Base-by-base conservation (phyloP, 345 rosid species). In the Cochlearia excelsa region DNA sequence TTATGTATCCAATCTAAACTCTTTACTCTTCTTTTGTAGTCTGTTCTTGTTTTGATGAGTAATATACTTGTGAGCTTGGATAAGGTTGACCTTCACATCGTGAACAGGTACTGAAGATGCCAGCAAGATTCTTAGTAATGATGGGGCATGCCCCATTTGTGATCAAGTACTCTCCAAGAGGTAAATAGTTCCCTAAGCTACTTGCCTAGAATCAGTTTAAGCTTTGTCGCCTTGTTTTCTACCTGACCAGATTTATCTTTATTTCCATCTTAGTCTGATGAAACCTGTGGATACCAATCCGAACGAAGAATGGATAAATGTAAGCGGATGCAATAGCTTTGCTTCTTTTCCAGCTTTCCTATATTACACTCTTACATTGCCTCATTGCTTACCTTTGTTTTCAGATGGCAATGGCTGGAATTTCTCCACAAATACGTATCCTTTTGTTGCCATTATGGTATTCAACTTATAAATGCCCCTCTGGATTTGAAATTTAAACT, bases 161-260 rank as follows among this genome's bases (percentile, higher is more conserved):
- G 97, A 87, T 74, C 95, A 85, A 78, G 96, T 85, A 70, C 99
- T 93, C 34, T 89, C 99, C 41, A 89, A 87, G 82, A 89, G 99
- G 99, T 81, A 30, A 39, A 6, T 50, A 44, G 2, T n/a, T 46
- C 45, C 37, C 4, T 38, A 8, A 57, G 7, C 43, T 30, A 57
- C 49, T 44, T 54, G 7, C 28, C 35, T 69, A 43, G 55, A 26
- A 50, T 57, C 39, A 35, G 42, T 38, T 57, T 55, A 16, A 34
- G 39, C 6, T 10, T 26, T n/a, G 10, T 63, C 6, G 26, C 8
- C 54, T 65, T 64, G 29, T 62, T 27, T 65, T 62, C 50, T 10
- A 28, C 43, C 51, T 65, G 46, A 71, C 3, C 68, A 9, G 40
- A 16, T 65, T 70, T 46, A 41, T 51, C 42, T 67, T 65, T 37